These are phyloP conservation scores for Ceratocystis albifundus DNA, from an alignment of 2,329 filamentous ascomycete species.

Conservation along the genomic window DNA sequence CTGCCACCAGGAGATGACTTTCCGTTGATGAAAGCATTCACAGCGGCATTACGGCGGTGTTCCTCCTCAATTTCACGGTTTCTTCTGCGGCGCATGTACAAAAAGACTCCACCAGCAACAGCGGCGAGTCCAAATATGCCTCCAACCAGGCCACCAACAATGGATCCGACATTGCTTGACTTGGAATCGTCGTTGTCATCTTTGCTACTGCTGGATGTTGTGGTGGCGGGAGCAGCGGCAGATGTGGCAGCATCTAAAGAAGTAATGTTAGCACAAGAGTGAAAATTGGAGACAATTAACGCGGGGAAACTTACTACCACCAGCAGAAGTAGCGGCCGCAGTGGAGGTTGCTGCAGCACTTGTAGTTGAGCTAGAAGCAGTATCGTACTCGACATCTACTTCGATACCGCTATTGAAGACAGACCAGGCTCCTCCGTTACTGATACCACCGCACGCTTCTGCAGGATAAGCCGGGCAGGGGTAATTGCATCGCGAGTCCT, in stretches of 20 bases:
- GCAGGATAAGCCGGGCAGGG: conserved; percentile 51
- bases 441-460: conserved; percentile 47
- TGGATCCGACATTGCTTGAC: conserved; percentile 61
- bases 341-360: conserved; percentile 24
- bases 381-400: conserved; percentile 31
- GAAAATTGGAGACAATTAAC: background rate
- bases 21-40: conserved; percentile 62
- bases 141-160: conserved; percentile 79
- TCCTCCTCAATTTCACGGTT: conserved; percentile 73
- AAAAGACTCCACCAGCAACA: conserved; percentile 56
- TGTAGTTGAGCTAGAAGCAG: conserved; percentile 26
- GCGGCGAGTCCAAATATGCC: conserved; percentile 60
- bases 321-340: conserved; percentile 26
- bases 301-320: conserved; percentile 14
- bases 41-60: conserved; percentile 67
- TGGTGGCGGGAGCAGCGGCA: conserved; percentile 27
- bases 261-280: conserved; percentile 9
- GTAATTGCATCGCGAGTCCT: conserved; percentile 50
- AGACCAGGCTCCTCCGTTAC: conserved; percentile 30
- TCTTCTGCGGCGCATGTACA: conserved; percentile 63
- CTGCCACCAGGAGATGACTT: conserved; percentile 51
- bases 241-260: conserved; percentile 23
- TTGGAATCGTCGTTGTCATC: conserved; percentile 25
- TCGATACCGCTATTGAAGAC: conserved; percentile 42
- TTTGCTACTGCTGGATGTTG: conserved; percentile 21